Base-by-base conservation (phyloP, 2,329 filamentous ascomycete genomes). In the Fusarium longipes region DNA sequence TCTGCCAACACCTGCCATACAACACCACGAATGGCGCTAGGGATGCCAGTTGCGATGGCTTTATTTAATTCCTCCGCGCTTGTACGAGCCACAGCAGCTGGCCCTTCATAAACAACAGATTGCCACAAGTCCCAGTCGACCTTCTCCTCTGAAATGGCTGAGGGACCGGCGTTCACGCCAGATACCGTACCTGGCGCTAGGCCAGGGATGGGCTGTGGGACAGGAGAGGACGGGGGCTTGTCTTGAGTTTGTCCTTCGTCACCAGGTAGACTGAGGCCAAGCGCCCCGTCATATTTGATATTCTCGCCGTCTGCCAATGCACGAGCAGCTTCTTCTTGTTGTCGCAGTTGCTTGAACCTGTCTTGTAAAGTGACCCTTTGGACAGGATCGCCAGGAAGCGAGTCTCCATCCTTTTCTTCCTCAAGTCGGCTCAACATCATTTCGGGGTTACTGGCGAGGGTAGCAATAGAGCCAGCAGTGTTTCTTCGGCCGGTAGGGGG, bases 101-200 rank as follows among this genome's bases (percentile, higher is more conserved):
- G 93, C 0, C 96, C 96, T 80, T 97, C 93, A 70, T 97, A 96
- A 32, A 99, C 96, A 6, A 99, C 91, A 24, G 91, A 89, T 76
- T 99, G 95, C 96, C 96, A 99, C 36, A 99, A 82, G 78, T 99
- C 96, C 96, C 96, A 99, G 76, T 99, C 93, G n/a, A 99, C 96
- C 24, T 92, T 90, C 17, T 84, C 83, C 73, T 94, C 92, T 15
- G 82, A 80, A 65, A 89, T 84, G 22, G 89, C 88, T 5, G 92
- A 90, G 10, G 91, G 91, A 2, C 92, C 92, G 22, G 90, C 89
- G 24, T 90, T 90, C 39, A 94, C 88, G 8, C 95, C 94, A 12
- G 93, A 90, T 9, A 91, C 93, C 2, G 94, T 97, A 2, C 94
- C 94, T 0, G 94, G 94, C 1, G 93, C 89, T 42, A 97, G 82